These are phyloP conservation scores for Drechslerella dactyloides DNA, from an alignment of 2,329 filamentous ascomycete genomes.

Conservation along the genomic window DNA sequence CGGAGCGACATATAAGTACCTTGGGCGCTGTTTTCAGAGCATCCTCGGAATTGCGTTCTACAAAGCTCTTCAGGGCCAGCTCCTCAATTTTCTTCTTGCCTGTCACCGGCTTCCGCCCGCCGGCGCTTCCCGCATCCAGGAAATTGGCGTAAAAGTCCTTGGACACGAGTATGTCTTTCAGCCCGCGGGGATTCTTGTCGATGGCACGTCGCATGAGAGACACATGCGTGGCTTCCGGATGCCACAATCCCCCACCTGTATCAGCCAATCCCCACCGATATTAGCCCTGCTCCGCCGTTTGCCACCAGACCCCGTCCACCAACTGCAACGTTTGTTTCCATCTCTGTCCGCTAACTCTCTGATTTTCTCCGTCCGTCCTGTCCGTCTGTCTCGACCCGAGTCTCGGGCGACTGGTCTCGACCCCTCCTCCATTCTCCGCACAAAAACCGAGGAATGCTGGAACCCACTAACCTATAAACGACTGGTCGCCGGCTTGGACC, in stretches of 20 bases:
- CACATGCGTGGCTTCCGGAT: slow-evolving; percentile 72
- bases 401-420: too few relatives aligned
- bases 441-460: too few relatives aligned
- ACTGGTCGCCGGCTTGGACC: slow-evolving; percentile 71
- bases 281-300: slow-evolving; percentile 7
- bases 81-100: slow-evolving; percentile 65
- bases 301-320: neutral
- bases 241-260: slow-evolving; percentile 78
- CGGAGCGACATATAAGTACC: slow-evolving; percentile 62
- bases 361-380: too few relatives aligned
- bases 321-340: too few relatives aligned
- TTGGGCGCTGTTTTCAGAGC: slow-evolving; percentile 86
- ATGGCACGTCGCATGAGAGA: slow-evolving; percentile 74
- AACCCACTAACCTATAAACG: slow-evolving; percentile 70
- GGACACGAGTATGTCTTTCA: slow-evolving; percentile 72
- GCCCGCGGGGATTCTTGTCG: slow-evolving; percentile 72
- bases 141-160: slow-evolving; percentile 67
- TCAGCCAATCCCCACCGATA: slow-evolving; percentile 21
- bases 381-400: too few relatives aligned
- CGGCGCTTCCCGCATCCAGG: slow-evolving; percentile 61
- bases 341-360: too few relatives aligned
- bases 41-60: slow-evolving; percentile 71
- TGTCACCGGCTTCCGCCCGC: slow-evolving; percentile 56
- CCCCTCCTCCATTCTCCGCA: too few relatives aligned
- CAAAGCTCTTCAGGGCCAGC: slow-evolving; percentile 73